Conservation (phyloP, 164 flowering plant genomes). For the Nelumbo lutea region DNA sequence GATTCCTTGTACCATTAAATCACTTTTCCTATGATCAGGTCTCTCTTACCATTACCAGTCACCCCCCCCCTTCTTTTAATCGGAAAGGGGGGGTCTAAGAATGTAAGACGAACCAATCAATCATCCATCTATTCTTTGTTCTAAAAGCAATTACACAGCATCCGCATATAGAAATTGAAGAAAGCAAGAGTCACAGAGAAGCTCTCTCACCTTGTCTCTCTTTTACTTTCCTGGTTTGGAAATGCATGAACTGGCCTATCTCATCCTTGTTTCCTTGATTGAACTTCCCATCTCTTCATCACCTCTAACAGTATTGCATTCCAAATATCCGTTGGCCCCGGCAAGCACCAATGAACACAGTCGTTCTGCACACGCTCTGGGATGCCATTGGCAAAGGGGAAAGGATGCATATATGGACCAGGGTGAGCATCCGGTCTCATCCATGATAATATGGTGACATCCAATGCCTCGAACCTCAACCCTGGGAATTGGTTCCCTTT, state of each 20-base stretch:
- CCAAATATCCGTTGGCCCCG: constrained; percentile 93
- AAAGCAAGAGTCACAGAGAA: background rate
- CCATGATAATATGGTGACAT: constrained; percentile 56
- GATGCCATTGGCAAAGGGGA: constrained; percentile 68
- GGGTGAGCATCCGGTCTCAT: constrained; percentile 97
- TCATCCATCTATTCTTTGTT: too few species aligned
- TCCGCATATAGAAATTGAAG: background rate
- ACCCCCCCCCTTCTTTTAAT: too few species aligned
- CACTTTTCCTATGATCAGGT: too few species aligned
- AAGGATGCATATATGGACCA: constrained; percentile 83
- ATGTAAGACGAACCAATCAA: too few species aligned
- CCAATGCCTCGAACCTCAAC: constrained; percentile 55
- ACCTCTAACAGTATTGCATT: constrained; percentile 70
- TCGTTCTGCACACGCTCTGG: constrained; percentile 73
- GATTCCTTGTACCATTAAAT: too few species aligned
- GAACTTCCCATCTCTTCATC: constrained; percentile 50
- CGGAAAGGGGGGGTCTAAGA: too few species aligned
- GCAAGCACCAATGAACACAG: constrained; percentile 97
- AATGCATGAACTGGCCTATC: background rate
- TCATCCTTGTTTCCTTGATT: constrained; percentile 17
- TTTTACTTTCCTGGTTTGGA: too few species aligned
- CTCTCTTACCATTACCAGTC: too few species aligned
- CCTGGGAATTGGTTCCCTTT: constrained; percentile 10
- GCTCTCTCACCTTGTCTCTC: too few species aligned
- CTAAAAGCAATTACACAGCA: too few species aligned